phyloP scores from a whole-genome alignment of 179 eudicot species.

The Vitellaria paradoxa region DNA sequence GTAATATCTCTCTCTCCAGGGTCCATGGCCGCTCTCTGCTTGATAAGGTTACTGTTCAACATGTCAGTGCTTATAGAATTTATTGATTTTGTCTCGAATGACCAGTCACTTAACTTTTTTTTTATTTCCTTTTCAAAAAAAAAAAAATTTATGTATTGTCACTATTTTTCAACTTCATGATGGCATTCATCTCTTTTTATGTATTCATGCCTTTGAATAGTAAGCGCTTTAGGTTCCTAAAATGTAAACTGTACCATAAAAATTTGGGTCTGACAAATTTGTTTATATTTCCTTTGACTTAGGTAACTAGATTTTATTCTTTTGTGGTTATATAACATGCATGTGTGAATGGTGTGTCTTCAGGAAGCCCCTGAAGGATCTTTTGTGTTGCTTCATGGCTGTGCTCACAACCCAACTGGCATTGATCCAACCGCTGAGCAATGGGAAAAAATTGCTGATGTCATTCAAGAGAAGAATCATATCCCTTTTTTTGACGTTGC shows the following conservation, averaged over 20 bases:
- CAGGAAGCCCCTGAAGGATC: slow-evolving; percentile 98
- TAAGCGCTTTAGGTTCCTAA: not conserved
- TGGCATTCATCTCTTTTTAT: not conserved
- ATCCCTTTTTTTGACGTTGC: slow-evolving; percentile 98
- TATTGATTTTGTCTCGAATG: not conserved
- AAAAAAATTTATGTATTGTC: not conserved
- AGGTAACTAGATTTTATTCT: not conserved
- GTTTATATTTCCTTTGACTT: not conserved
- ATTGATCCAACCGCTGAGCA: slow-evolving; percentile 95
- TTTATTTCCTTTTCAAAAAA: not conserved
- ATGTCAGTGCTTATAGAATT: slow-evolving; percentile 6
- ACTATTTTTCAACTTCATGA: not conserved
- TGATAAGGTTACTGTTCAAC: not conserved
- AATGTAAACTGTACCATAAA: not conserved
- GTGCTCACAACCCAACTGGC: slow-evolving; percentile 99
- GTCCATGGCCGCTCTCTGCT: not conserved
- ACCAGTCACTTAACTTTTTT: not conserved
- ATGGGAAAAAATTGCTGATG: slow-evolving; percentile 87
- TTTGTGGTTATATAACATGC: not conserved
- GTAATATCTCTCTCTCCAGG: not conserved
- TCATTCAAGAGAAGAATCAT: slow-evolving; percentile 79
- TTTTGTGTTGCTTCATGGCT: slow-evolving; percentile 91
- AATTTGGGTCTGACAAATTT: not conserved
- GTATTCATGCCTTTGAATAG: not conserved
- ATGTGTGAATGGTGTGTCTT: slow-evolving; percentile 18